Percentiles rank a stretch among this genome's conserved stretches.
Evolutionary conservation across 257 asterid genomes (phyloP).

Genomic region (Forsythia viridissima): DNA sequence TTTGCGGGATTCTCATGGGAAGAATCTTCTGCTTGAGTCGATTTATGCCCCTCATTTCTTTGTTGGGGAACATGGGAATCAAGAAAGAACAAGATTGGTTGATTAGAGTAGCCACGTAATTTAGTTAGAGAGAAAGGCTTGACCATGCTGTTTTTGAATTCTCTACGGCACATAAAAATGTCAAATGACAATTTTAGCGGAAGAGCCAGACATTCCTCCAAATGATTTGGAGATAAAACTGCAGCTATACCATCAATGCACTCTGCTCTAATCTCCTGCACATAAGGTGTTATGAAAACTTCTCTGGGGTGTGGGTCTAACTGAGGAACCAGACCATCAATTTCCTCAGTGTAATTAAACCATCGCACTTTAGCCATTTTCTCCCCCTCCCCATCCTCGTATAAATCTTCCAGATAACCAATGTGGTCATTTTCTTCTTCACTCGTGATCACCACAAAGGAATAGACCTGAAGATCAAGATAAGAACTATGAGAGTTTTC

Average conservation of each 20-base stretch:
- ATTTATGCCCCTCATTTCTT: neutral
- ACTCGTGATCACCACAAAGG: slow-evolving; percentile 41
- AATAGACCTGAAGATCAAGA: slow-evolving; percentile 39
- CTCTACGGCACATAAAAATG: slow-evolving; percentile 42
- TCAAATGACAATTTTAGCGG: slow-evolving; percentile 26
- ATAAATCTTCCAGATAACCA: slow-evolving; percentile 60
- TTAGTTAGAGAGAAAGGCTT: slow-evolving; percentile 32
- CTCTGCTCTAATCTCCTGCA: slow-evolving; percentile 38
- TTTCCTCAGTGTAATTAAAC: slow-evolving; percentile 37
- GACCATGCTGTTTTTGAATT: slow-evolving; percentile 30
- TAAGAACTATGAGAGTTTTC: slow-evolving; percentile 18
- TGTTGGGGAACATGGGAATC: slow-evolving; percentile 15
- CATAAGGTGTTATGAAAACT: slow-evolving; percentile 45
- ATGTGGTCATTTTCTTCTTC: slow-evolving; percentile 31
- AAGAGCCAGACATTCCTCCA: slow-evolving; percentile 33
- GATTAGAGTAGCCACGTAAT: slow-evolving; percentile 51
- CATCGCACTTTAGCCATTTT: slow-evolving; percentile 48
- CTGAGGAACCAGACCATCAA: slow-evolving; percentile 36
- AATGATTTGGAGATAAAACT: slow-evolving; percentile 47
- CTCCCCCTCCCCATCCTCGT: slow-evolving; percentile 42
- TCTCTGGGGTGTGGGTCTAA: slow-evolving; percentile 38
- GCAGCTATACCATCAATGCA: slow-evolving; percentile 42
- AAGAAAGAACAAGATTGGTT: slow-evolving; percentile 37
- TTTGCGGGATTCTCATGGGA: too few relatives aligned
- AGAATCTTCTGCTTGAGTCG: neutral